Evolutionary conservation across 2,329 filamentous ascomycete species (phyloP).

Genomic region (Akanthomyces lecanii): DNA sequence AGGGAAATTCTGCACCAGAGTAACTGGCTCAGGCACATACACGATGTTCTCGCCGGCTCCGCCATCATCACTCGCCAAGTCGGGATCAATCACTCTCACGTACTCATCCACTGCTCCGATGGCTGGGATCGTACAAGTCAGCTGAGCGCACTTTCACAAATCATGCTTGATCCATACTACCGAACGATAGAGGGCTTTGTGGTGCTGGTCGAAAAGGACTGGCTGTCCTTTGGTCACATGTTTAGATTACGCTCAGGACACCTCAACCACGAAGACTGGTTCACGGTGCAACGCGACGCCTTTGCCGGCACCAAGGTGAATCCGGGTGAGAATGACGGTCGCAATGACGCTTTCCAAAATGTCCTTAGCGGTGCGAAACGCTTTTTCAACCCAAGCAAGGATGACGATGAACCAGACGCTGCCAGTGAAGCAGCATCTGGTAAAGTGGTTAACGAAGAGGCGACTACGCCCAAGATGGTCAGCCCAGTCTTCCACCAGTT

Average conservation of each 20-base stretch:
- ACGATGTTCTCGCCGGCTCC: slow-evolving; percentile 77
- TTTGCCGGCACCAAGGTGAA: slow-evolving; percentile 61
- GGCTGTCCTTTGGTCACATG: slow-evolving; percentile 97
- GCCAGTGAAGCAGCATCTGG: slow-evolving; percentile 37
- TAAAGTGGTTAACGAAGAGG: slow-evolving; percentile 50
- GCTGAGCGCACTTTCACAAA: slow-evolving; percentile 82
- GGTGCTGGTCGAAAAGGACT: slow-evolving; percentile 92
- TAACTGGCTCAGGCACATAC: slow-evolving; percentile 87
- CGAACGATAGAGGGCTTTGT: slow-evolving; percentile 93
- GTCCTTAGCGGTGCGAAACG: slow-evolving; percentile 84
- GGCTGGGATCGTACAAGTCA: slow-evolving; percentile 98
- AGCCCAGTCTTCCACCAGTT: slow-evolving; percentile 98
- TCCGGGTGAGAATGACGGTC: slow-evolving; percentile 57
- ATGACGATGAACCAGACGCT: slow-evolving; percentile 58
- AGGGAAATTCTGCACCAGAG: slow-evolving; percentile 77
- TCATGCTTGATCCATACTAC: slow-evolving; percentile 94
- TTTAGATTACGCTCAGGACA: slow-evolving; percentile 89
- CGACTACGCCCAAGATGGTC: slow-evolving; percentile 82
- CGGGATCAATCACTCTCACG: slow-evolving; percentile 88
- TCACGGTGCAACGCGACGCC: slow-evolving; percentile 76
- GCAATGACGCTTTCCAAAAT: slow-evolving; percentile 76
- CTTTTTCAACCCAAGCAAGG: slow-evolving; percentile 72
- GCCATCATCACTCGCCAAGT: slow-evolving; percentile 81
- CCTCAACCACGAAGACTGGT: slow-evolving; percentile 90
- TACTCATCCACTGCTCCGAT: slow-evolving; percentile 95